Evolutionary conservation across 2,329 filamentous ascomycete genomes (phyloP), one percentile per base, ranked within the genome.

Genomic region (Colletotrichum eleusines): DNA sequence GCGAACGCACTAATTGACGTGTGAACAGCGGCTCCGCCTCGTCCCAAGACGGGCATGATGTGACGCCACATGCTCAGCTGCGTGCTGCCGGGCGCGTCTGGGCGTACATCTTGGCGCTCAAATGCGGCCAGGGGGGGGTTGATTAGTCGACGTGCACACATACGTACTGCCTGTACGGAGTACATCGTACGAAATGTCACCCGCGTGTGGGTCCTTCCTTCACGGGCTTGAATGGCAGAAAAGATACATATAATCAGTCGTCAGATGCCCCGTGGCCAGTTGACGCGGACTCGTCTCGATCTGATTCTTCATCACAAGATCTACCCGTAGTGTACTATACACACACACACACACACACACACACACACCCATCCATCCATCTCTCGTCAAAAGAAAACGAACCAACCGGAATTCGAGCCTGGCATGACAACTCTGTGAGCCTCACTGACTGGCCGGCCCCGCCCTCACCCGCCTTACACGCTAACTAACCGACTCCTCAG

Each of bases 401-500:
- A 33, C 57, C 50, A 40, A 57, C n/a, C 16, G 23, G 26, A 5
- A 28, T 16, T 2, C 9, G 48, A 26, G 59, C 59, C 59, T 61
- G 59, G 59, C 59, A 61, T 61, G 59, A 61, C 59, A 61, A 61
- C 59, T 61, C 44, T 61, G 58, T 61, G 23, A 3, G 58, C 20
- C 6, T 5, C 12, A 5, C 60, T 23, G 31, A 1, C 16, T 23
- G n/a, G n/a, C n/a, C n/a, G n/a, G n/a, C 48, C 5, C 14, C 28
- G 33, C 28, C 44, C 23, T 28, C 42, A 9, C 28, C 18, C 23
- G 53, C 57, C 46, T 59, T 40, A 63, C 42, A 67, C 42, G 6
- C 42, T 48, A n/a, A 58, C 42, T 48, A n/a, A 58, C 54, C n/a
- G 14, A 42, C 4, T 38, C 35, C 9, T 0, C 54, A 86, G 84